Evolutionary conservation across 2,329 filamentous ascomycete species (phyloP), one percentile per base, ranked within the genome.

Genomic region (Penicillium griseofulvum): DNA sequence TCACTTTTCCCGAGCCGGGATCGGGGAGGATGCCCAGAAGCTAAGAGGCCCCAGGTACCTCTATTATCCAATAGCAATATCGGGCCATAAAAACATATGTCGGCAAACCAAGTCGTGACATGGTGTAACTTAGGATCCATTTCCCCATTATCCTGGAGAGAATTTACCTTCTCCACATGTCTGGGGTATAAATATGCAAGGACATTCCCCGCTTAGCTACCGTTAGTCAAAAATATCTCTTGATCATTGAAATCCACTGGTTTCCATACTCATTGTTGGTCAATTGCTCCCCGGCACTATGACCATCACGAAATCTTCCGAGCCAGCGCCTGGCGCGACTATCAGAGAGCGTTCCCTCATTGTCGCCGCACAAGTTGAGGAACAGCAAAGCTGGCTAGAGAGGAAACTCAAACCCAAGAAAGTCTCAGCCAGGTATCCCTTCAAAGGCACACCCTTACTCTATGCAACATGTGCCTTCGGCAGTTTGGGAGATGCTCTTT

Each of bases 381-480:
- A 60, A 45, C 61, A 71, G 34, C 51, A 65, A 17, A 58, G 65
- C 36, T 73, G 70, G 70, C 55, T 74, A 22, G 71, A 74, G 61
- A 68, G 62, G 33, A 64, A 56, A n/a, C 37, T 76, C 22, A 74
- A 72, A 59, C 74, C 73, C 1, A 72, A 62, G 54, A 73, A 66
- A 31, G 59, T 74, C 47, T 69, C 61, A 2, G 67, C 70, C 8
- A 57, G 73, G 17, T 76, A 75, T 55, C 73, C 73, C 0, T 66
- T 76, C 64, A 73, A 68, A 49, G 74, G 74, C 50, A n/a, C 57
- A 9, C 56, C 59, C 3, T 48, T 76, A 16, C 63, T 76, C 8
- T 76, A 65, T 47, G 67, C 70, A 37, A 76, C 74, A 22, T 76
- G 73, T 57, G 73, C 64, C 3, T 76, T 76, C 61, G 74, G 74